Base-by-base conservation (phyloP, 202 grass and related monocot genomes). In the Setaria viridis region DNA sequence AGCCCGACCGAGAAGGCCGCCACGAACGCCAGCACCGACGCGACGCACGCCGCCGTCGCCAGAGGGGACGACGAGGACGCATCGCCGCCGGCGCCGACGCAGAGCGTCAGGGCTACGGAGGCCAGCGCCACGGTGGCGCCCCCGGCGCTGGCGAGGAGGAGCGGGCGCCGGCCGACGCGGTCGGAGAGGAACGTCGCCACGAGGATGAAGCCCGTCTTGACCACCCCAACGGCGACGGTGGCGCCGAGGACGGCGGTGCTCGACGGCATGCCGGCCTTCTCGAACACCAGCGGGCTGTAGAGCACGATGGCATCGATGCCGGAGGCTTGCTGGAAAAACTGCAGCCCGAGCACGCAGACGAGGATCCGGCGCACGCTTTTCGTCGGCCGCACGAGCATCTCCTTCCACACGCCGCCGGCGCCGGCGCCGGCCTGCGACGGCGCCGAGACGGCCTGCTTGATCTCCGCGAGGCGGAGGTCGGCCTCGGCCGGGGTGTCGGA, bases 261-360 rank as follows among this genome's bases (percentile, higher is more conserved):
- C 13, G 74, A 84, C 45, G 43, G 41, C 37, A 96, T 78, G 54
- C 94, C 94, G 20, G 87, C 89, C 1, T 75, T 75, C 84, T 76
- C 68, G 80, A 97, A 73, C 37, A 91, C 57, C 32, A 79, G 51
- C 7, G 89, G 92, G 80, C 70, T 87, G 76, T 94, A 91, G 3
- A 94, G 70, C 7, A 94, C 86, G n/a, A 94, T 37, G 12, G 86
- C 84, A 15, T 91, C 89, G 70, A 91, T 82, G 15, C 92, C 89
- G 1, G 89, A 85, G 8, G 89, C 89, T 6, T 94, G 86, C 43
- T 91, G 92, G 86, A 94, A 94, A 65, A 94, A 91, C 2, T 94
- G 89, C 12, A 94, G 20, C 2, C 86, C 90, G 32, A 86, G 1
- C 5, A 57, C 93, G 67, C 53, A 51, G 0, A 66, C 45, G 21